These are phyloP conservation scores for Ceriops tagal DNA, from an alignment of 345 rosid species.

Conservation along the genomic window DNA sequence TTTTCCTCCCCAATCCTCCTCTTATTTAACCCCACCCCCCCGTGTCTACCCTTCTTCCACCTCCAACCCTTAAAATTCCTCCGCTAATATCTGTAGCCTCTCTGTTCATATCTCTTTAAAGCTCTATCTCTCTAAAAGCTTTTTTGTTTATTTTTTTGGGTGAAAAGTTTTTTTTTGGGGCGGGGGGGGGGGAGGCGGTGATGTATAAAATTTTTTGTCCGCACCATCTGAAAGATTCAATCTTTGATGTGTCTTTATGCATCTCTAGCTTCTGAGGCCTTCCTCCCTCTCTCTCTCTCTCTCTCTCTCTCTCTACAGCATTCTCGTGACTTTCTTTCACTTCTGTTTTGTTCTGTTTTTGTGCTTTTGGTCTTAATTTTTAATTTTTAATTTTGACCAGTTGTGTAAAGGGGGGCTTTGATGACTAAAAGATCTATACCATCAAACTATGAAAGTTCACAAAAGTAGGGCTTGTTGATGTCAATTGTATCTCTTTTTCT, in stretches of 20 bases:
- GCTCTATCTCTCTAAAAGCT: too few species aligned
- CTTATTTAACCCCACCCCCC: too few species aligned
- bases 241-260: conserved; percentile 11
- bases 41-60: too few species aligned
- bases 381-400: too few species aligned
- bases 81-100: too few species aligned
- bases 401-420: neutral
- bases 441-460: conserved; percentile 22
- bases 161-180: neutral
- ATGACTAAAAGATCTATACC: conserved; percentile 1
- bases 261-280: conserved; percentile 5
- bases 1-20: too few species aligned
- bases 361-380: neutral
- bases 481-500: neutral
- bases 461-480: conserved; percentile 13
- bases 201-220: conserved; percentile 15
- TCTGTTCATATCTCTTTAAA: too few species aligned
- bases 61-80: too few species aligned
- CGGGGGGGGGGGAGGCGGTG: neutral
- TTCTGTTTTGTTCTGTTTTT: neutral
- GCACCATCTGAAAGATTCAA: conserved; percentile 17
- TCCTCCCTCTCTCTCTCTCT: too few species aligned
- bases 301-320: too few species aligned
- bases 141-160: too few species aligned
- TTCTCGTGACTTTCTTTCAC: too few species aligned